Evolutionary conservation across 106 monocot species (phyloP), one percentile per base, ranked within the genome.

Genomic region (Triglochin maritima): DNA sequence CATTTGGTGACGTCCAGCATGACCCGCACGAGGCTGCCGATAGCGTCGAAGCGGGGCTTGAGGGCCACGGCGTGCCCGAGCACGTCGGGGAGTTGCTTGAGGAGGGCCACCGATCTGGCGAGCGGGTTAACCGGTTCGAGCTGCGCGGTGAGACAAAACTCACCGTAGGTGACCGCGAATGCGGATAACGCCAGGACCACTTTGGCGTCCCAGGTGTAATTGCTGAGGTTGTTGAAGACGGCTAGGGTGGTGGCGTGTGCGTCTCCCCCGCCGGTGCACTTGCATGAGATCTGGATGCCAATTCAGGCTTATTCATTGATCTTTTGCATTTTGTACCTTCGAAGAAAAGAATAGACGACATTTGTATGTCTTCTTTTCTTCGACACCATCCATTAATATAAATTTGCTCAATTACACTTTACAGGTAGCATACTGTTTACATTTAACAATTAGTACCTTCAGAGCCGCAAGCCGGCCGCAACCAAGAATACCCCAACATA

Each of bases 161-260:
- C 79, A 2, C 89, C 86, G 54, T 90, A 84, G 58, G 48, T 74
- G n/a, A 79, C 65, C 1, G 86, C 86, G 52, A 90, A 79, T 1
- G 83, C 89, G 5, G 89, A 86, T 67, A 90, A 60, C 42, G 68
- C 83, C 9, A 90, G 68, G 17, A 81, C 86, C 16, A 63, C 83
- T 55, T 90, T 90, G 16, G 83, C 78, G 13, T 90, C 89, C 89
- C 86, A 90, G 3, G 76, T 63, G 71, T 81, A 83, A 61, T n/a
- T 74, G 16, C 83, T 74, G 4, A 90, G 64, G 46, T 47, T 16
- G 16, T 81, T 56, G 73, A 90, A 72, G 57, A 90, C n/a, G 0
- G 50, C 63, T 49, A 83, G 4, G 3, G 89, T 68, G 3, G 77
- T 83, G 17, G 83, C 63, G 12, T 90, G 89, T 0, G 77, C 81